Evolutionary conservation across 83 land plant genomes (phyloP).

Genomic region (Picea abies): DNA sequence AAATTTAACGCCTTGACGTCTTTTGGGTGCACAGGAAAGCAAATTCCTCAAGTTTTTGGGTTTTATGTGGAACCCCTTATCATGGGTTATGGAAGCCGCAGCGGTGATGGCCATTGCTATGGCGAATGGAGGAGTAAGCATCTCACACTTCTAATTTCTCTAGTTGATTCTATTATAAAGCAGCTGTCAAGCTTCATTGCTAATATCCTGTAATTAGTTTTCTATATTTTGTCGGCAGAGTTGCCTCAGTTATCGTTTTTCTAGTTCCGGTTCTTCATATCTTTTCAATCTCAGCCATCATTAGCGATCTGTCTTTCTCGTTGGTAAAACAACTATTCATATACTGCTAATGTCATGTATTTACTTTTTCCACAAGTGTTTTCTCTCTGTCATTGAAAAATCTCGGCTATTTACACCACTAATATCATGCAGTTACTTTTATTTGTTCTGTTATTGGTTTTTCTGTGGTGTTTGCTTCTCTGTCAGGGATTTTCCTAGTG

Average conservation of each 20-base stretch:
- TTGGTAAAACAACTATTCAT: too few relatives aligned
- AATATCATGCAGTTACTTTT: not conserved
- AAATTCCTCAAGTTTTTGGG: constrained; percentile 69
- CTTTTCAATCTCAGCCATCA: not conserved
- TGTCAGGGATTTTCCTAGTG: too few relatives aligned
- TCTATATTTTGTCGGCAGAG: too few relatives aligned
- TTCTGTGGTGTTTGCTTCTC: too few relatives aligned
- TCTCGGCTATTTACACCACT: not conserved
- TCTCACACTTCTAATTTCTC: not conserved
- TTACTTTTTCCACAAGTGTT: not conserved
- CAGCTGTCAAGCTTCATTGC: too few relatives aligned
- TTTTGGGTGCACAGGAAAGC: constrained; percentile 46
- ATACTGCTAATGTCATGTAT: too few relatives aligned
- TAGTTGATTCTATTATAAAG: too few relatives aligned
- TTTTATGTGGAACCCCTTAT: constrained; percentile 74
- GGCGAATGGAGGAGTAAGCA: constrained; percentile 65
- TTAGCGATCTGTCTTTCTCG: not conserved
- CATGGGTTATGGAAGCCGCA: constrained; percentile 81
- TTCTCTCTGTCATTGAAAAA: too few relatives aligned
- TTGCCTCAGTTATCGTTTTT: too few relatives aligned
- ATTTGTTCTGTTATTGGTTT: not conserved
- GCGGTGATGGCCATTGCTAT: constrained; percentile 75
- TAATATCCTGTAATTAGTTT: too few relatives aligned
- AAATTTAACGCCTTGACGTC: too few relatives aligned
- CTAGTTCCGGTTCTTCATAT: not conserved